A percentile compares a stretch with the other conserved stretches of the same genome.
Conservation (phyloP, 2,329 filamentous ascomycete genomes). For the Epichloe hybrida region DNA sequence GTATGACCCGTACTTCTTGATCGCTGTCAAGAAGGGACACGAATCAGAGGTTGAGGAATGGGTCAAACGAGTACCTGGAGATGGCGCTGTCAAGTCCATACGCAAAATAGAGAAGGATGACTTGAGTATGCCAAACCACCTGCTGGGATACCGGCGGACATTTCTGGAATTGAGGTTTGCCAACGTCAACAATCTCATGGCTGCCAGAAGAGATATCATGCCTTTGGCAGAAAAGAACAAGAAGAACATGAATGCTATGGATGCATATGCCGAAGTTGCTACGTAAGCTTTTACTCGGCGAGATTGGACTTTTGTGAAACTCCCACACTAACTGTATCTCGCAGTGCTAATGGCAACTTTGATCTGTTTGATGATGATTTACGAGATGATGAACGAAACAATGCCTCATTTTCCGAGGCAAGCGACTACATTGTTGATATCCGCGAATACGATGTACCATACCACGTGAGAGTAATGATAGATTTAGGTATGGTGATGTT, state of each 20-base stretch:
- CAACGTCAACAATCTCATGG: conserved; percentile 75
- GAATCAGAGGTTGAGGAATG: conserved; percentile 96
- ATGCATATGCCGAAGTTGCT: conserved; percentile 93
- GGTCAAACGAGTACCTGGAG: conserved; percentile 63
- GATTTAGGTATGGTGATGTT: conserved; percentile 53
- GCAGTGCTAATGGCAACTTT: conserved; percentile 63
- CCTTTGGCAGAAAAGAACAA: conserved; percentile 94
- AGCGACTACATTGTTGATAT: conserved; percentile 98
- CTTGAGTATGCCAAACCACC: conserved; percentile 85
- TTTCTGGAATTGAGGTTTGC: conserved; percentile 79
- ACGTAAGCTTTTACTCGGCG: conserved; percentile 43
- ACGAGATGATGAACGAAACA: conserved; percentile 68
- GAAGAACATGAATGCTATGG: conserved; percentile 92
- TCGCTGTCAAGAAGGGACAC: conserved; percentile 75
- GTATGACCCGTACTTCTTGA: conserved; percentile 92
- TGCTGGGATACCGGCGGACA: conserved; percentile 77
- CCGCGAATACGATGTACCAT: conserved; percentile 96
- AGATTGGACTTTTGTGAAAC: neutral
- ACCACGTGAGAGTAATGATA: conserved; percentile 97
- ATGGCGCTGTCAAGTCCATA: conserved; percentile 69
- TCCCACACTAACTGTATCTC: conserved; percentile 7
- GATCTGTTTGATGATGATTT: conserved; percentile 91
- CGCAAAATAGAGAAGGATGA: conserved; percentile 82
- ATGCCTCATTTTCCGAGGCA: conserved; percentile 65
- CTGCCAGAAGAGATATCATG: conserved; percentile 71